phyloP scores from a whole-genome alignment of 73 alveolate species.

The Paramecium primaurelia region DNA sequence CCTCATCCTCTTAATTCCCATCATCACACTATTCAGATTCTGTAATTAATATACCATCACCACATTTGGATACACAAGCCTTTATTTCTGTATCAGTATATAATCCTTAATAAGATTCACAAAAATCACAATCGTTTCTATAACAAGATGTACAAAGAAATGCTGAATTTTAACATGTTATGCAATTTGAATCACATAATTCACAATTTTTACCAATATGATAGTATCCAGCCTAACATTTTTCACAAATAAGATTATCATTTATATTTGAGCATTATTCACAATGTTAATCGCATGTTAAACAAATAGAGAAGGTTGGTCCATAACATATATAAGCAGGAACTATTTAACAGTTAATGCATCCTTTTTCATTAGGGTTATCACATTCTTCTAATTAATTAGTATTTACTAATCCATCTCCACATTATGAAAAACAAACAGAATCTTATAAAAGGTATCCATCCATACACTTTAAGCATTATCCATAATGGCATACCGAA shows the following conservation, averaged over 20 bases:
- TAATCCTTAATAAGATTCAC: neutral
- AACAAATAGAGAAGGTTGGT: neutral
- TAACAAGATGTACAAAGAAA: neutral
- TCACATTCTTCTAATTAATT: neutral
- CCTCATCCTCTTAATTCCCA: neutral
- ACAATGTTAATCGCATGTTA: neutral
- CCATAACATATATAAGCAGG: neutral
- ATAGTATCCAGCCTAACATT: neutral
- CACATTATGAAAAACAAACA: neutral
- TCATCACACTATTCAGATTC: neutral
- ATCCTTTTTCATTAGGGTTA: neutral
- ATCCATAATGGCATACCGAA: neutral
- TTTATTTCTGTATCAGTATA: neutral
- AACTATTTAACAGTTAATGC: neutral
- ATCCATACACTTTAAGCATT: neutral
- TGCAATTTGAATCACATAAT: neutral
- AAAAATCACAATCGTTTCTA: neutral
- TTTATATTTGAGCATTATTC: neutral
- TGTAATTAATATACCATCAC: neutral
- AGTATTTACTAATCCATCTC: neutral
- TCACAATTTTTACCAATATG: neutral
- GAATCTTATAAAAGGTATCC: neutral
- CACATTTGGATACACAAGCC: neutral
- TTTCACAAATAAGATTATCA: neutral
- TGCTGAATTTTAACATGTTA: neutral